These are phyloP conservation scores for Saksenaea oblongispora DNA, from an alignment of 371 early-diverging fungal genomes.

Conservation along the genomic window DNA sequence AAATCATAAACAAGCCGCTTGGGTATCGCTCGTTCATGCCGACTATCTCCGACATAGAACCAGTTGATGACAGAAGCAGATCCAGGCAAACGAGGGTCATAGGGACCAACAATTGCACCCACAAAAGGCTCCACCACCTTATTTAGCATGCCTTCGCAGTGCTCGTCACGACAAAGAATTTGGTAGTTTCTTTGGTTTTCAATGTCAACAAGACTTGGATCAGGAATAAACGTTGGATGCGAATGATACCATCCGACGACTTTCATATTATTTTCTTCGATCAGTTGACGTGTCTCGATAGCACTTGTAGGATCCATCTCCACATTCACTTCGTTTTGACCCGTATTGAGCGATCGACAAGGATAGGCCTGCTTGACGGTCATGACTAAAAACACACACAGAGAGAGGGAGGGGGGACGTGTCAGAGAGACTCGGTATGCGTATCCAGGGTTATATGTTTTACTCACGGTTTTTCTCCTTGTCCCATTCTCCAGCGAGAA, in stretches of 20 bases:
- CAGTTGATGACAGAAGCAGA: conserved; percentile 82
- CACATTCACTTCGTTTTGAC: conserved; percentile 79
- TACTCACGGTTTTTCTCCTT: conserved; percentile 43
- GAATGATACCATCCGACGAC: conserved; percentile 81
- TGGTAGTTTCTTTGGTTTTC: conserved; percentile 87
- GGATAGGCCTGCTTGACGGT: conserved; percentile 68
- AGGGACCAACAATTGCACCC: conserved; percentile 89
- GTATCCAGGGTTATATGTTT: neutral
- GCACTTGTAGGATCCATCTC: conserved; percentile 89
- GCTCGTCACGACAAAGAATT: conserved; percentile 59
- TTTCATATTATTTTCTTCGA: conserved; percentile 67
- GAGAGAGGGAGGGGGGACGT: too few relatives aligned
- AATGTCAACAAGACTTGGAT: conserved; percentile 57
- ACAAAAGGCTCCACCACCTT: conserved; percentile 75
- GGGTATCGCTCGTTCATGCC: conserved; percentile 51
- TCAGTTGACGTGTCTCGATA: conserved; percentile 72
- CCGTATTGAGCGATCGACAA: conserved; percentile 72
- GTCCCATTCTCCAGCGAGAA: conserved; percentile 81
- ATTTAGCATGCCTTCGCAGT: neutral
- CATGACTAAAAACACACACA: conserved; percentile 36
- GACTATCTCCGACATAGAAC: conserved; percentile 66
- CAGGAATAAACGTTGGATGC: conserved; percentile 43
- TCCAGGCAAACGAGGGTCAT: conserved; percentile 79
- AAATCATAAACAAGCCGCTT: conserved; percentile 69
- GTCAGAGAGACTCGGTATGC: neutral